Evolutionary conservation across 768 basidiomycete genomes (phyloP).

Genomic region (Tulasnella sp.): DNA sequence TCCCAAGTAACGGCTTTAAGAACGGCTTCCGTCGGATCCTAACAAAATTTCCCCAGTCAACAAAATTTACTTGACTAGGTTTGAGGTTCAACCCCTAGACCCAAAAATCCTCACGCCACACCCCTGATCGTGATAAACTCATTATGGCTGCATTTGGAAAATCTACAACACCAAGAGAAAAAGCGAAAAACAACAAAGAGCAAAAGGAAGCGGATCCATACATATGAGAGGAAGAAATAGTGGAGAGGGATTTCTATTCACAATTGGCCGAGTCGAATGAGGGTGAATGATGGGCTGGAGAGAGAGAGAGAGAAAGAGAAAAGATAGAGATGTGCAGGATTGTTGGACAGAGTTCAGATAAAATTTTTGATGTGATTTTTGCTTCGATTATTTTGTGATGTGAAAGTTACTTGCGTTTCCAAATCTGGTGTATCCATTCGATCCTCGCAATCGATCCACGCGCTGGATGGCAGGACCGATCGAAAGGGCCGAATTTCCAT

Average conservation of each 20-base stretch:
- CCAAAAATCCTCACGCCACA: background rate
- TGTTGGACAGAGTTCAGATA: background rate
- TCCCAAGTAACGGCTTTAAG: slow-evolving; percentile 13
- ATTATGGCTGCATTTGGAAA: background rate
- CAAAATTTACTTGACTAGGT: slow-evolving; percentile 7
- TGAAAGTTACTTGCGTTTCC: background rate
- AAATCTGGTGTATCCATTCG: background rate
- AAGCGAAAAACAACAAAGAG: background rate
- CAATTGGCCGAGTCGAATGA: background rate
- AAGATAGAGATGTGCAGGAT: background rate
- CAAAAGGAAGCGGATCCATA: background rate
- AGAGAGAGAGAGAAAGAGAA: background rate
- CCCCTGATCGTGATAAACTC: background rate
- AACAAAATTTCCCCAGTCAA: slow-evolving; percentile 9
- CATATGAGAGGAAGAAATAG: background rate
- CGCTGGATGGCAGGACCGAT: background rate
- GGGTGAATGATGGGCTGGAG: background rate
- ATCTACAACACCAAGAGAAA: slow-evolving; percentile 2
- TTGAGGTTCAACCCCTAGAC: slow-evolving; percentile 10
- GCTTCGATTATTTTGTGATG: background rate
- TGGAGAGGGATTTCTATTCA: background rate
- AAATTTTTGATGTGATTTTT: background rate
- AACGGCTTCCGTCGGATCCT: background rate
- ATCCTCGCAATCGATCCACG: background rate
- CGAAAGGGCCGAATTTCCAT: background rate